A percentile compares a stretch with the other conserved stretches of the same genome.
These are phyloP conservation scores for Albugo candida DNA, from an alignment of 352 stramenopile species.

Conservation along the genomic window DNA sequence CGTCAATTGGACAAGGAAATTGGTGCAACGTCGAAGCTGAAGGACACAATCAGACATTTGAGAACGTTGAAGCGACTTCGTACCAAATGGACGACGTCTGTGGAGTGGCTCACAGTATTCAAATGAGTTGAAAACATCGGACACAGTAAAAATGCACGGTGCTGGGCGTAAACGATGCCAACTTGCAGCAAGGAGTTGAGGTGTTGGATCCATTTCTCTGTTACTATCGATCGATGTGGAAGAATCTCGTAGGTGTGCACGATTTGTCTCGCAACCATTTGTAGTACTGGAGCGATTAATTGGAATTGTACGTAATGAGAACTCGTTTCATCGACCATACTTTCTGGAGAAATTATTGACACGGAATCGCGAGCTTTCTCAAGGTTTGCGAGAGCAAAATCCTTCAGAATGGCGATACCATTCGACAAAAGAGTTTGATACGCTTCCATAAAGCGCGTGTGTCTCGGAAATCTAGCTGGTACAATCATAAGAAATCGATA, in stretches of 20 bases:
- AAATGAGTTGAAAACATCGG: constrained; percentile 29
- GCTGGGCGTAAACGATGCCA: constrained; percentile 26
- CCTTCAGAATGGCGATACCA: constrained; percentile 40
- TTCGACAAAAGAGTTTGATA: constrained; percentile 42
- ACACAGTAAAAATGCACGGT: constrained; percentile 36
- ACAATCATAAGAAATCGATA: constrained; percentile 2
- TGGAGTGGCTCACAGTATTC: constrained; percentile 21
- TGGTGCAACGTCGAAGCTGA: constrained; percentile 37
- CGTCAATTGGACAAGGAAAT: constrained; percentile 47
- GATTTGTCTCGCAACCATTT: constrained; percentile 38
- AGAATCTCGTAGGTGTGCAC: constrained; percentile 17
- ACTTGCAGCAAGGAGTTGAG: constrained; percentile 28
- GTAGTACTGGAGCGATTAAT: constrained; percentile 34
- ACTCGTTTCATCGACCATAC: constrained; percentile 29
- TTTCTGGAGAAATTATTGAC: neutral
- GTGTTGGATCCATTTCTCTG: constrained; percentile 12
- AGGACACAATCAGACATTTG: neutral
- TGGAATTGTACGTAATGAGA: constrained; percentile 67
- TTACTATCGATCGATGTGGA: constrained; percentile 13
- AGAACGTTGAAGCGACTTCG: neutral
- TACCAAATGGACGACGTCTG: constrained; percentile 56
- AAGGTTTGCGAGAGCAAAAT: constrained; percentile 45
- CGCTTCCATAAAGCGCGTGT: constrained; percentile 39
- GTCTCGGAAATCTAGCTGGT: constrained; percentile 47
- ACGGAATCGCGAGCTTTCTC: constrained; percentile 52